phyloP scores from a whole-genome alignment of 345 rosid genomes.

The Eucalyptus cloeziana region DNA sequence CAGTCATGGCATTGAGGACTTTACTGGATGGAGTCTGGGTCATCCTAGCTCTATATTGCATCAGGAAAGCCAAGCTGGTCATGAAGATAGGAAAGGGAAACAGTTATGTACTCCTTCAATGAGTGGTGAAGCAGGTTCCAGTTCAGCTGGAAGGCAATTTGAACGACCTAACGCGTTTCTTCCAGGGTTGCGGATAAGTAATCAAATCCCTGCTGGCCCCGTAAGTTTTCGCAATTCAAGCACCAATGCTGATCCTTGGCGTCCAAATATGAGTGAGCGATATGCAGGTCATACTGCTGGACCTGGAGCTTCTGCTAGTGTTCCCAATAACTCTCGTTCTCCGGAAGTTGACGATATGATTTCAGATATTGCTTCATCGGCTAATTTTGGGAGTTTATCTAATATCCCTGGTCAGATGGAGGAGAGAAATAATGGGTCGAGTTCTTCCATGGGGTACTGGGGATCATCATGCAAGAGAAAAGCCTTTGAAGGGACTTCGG shows the following conservation, averaged over 20 bases:
- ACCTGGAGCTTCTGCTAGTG: slow-evolving; percentile 13
- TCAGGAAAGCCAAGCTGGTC: slow-evolving; percentile 24
- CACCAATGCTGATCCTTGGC: slow-evolving; percentile 24
- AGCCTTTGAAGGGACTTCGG: slow-evolving; percentile 74
- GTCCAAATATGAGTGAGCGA: slow-evolving; percentile 17
- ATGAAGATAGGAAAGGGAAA: slow-evolving; percentile 37
- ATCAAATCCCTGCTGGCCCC: slow-evolving; percentile 31
- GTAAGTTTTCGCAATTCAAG: slow-evolving; percentile 37
- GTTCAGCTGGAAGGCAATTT: slow-evolving; percentile 39
- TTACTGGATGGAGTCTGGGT: slow-evolving; percentile 47
- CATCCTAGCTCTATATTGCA: slow-evolving; percentile 46
- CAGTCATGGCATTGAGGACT: slow-evolving; percentile 25
- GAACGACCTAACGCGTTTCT: slow-evolving; percentile 17
- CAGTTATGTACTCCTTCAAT: slow-evolving; percentile 27
- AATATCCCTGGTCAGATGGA: slow-evolving; percentile 49
- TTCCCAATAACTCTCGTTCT: slow-evolving; percentile 8
- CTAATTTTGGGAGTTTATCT: slow-evolving; percentile 35
- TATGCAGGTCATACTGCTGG: slow-evolving; percentile 20
- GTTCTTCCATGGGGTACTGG: slow-evolving; percentile 55
- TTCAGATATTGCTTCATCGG: slow-evolving; percentile 8
- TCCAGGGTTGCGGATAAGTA: slow-evolving; percentile 19
- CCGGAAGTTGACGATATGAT: slow-evolving; percentile 14
- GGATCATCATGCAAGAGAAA: slow-evolving; percentile 85
- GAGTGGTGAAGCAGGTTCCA: slow-evolving; percentile 17
- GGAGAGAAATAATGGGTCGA: slow-evolving; percentile 39